phyloP scores from a whole-genome alignment of 2,329 filamentous ascomycete species.

The Pleurostoma richardsiae region DNA sequence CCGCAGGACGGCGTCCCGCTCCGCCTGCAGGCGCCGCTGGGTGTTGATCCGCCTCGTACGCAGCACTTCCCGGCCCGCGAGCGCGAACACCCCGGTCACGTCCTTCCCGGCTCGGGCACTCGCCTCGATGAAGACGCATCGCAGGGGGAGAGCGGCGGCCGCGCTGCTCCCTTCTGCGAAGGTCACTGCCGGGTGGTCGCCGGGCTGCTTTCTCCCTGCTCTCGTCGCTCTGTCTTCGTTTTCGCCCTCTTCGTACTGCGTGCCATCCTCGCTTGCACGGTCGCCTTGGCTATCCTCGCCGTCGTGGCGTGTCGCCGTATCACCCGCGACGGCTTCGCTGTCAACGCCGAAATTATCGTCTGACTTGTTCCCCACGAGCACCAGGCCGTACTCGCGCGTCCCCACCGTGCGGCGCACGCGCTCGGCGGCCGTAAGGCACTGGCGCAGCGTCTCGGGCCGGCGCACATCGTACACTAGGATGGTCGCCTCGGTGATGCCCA shows the following conservation, averaged over 20 bases:
- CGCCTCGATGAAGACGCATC: conserved; percentile 23
- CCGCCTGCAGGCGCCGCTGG: conserved; percentile 15
- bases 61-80: conserved; percentile 26
- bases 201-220: too few species aligned
- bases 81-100: conserved; percentile 24
- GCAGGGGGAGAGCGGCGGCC: conserved; percentile 11
- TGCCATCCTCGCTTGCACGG: too few species aligned
- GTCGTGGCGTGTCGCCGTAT: too few species aligned
- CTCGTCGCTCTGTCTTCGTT: too few species aligned
- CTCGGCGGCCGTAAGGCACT: conserved; percentile 17
- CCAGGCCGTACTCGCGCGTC: conserved; percentile 20
- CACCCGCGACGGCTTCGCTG: conserved; percentile 8
- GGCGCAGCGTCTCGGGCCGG: conserved; percentile 18
- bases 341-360: conserved; percentile 27
- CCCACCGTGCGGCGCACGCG: conserved; percentile 12
- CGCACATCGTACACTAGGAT: conserved; percentile 27
- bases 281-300: too few species aligned
- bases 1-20: conserved; percentile 1
- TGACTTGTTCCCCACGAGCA: conserved; percentile 29
- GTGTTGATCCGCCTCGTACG: conserved; percentile 16
- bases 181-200: conserved; percentile 12
- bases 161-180: conserved; percentile 22
- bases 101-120: conserved; percentile 29
- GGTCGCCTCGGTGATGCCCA: conserved; percentile 33
- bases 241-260: too few species aligned